phyloP scores from a whole-genome alignment of 805 yeast genomes.

The Zygotorulaspora florentina region DNA sequence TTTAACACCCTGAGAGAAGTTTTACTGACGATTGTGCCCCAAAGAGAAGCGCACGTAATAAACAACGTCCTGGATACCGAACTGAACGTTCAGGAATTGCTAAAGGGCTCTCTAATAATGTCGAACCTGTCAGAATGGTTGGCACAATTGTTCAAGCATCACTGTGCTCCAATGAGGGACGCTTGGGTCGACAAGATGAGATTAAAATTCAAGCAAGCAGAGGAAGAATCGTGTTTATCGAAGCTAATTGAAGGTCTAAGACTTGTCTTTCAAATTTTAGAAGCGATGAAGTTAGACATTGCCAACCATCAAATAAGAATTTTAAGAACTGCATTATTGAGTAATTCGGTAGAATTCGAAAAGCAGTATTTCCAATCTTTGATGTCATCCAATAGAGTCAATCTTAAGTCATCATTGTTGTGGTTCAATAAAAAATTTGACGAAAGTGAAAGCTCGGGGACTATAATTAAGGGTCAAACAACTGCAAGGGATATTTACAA shows the following conservation, averaged over 20 bases:
- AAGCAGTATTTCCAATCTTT: constrained; percentile 64
- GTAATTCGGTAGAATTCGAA: constrained; percentile 86
- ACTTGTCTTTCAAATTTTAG: constrained; percentile 74
- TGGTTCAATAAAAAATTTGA: constrained; percentile 52
- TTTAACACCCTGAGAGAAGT: constrained; percentile 78
- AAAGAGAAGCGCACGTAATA: constrained; percentile 64
- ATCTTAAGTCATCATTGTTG: constrained; percentile 53
- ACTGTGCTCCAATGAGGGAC: constrained; percentile 96
- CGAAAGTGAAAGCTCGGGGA: constrained; percentile 23
- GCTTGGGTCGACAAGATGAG: constrained; percentile 84
- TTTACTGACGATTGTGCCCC: constrained; percentile 68
- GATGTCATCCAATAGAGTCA: constrained; percentile 48
- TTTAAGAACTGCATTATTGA: constrained; percentile 75
- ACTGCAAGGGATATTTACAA: constrained; percentile 33
- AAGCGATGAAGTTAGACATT: constrained; percentile 91
- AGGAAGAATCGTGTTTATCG: constrained; percentile 41
- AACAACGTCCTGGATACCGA: constrained; percentile 73
- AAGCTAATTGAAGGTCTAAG: constrained; percentile 71
- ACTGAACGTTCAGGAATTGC: constrained; percentile 67
- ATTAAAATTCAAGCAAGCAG: constrained; percentile 45
- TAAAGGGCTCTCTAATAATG: constrained; percentile 68
- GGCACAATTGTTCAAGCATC: constrained; percentile 71
- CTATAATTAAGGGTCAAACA: constrained; percentile 3
- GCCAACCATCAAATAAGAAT: constrained; percentile 92
- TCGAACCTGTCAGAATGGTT: constrained; percentile 69